A percentile compares a stretch with the other conserved stretches of the same genome.
Evolutionary conservation across 208 protist species (phyloP).

Genomic region (Tritrichomonas musculus): DNA sequence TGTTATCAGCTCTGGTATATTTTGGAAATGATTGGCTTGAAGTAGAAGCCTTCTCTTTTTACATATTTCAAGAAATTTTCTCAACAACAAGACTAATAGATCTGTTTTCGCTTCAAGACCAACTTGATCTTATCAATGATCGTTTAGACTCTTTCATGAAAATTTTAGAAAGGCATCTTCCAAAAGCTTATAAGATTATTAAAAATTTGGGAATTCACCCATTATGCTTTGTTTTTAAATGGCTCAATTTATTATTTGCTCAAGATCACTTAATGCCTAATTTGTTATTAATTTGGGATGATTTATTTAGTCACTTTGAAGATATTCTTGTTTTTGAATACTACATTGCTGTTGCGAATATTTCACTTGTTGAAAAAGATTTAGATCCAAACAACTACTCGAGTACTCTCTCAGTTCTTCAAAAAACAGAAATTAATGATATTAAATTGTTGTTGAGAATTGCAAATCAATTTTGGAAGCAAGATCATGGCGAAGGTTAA

Average conservation of each 20-base stretch:
- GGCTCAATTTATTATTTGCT: background rate
- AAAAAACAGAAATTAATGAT: background rate
- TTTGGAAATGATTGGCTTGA: background rate
- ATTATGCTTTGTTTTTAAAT: background rate
- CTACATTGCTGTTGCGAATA: background rate
- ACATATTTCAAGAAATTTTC: slow-evolving; percentile 19
- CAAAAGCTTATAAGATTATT: background rate
- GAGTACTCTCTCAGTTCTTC: background rate
- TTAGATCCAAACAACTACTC: background rate
- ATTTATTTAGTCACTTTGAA: slow-evolving; percentile 3
- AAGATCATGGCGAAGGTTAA: background rate
- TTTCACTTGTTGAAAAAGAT: background rate
- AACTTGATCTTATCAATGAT: background rate
- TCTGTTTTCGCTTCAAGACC: background rate
- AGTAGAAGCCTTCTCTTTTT: background rate
- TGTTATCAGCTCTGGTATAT: background rate
- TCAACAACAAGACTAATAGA: background rate
- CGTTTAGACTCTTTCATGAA: background rate
- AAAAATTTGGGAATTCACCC: background rate
- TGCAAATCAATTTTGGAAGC: background rate
- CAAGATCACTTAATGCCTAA: background rate
- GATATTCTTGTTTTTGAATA: background rate
- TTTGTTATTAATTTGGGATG: slow-evolving; percentile 1
- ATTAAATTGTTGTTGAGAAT: background rate
- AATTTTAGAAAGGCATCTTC: background rate